Percentiles rank a stretch among this genome's conserved stretches.
These are phyloP conservation scores for Coemansia sp. DNA, from an alignment of 192 early-diverging fungal genomes.

Conservation along the genomic window DNA sequence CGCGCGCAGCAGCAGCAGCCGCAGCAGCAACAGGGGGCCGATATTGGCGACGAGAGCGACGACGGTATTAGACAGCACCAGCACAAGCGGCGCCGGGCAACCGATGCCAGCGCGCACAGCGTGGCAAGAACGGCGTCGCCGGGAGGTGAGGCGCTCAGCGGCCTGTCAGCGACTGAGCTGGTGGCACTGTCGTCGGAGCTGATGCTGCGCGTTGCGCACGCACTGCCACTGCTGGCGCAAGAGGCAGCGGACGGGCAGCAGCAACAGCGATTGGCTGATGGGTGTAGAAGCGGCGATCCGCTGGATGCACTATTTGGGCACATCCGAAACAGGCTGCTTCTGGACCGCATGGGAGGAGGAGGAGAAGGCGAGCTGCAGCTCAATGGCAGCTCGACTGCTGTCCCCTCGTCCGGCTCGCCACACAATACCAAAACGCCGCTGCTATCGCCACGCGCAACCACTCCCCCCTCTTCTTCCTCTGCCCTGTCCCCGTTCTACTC, in stretches of 20 bases:
- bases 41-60: conserved; percentile 7
- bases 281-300: conserved; percentile 14
- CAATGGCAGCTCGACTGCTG: conserved; percentile 1
- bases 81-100: conserved; percentile 43
- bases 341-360: neutral
- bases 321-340: conserved; percentile 17
- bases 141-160: conserved; percentile 20
- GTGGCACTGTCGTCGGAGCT: conserved; percentile 52
- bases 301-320: conserved; percentile 29
- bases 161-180: conserved; percentile 41
- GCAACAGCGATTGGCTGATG: neutral
- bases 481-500: conserved; percentile 1
- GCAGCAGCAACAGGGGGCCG: neutral
- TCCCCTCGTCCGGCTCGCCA: conserved; percentile 7
- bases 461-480: conserved; percentile 9
- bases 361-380: neutral
- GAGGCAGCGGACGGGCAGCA: conserved; percentile 20
- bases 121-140: conserved; percentile 15
- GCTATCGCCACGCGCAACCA: conserved; percentile 6
- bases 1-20: neutral
- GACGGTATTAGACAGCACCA: conserved; percentile 10
- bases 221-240: conserved; percentile 38
- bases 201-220: conserved; percentile 42
- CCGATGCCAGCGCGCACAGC: conserved; percentile 21
- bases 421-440: conserved; percentile 6